Base-by-base conservation (phyloP, 139 green algal species). In the Haematococcus sp. region DNA sequence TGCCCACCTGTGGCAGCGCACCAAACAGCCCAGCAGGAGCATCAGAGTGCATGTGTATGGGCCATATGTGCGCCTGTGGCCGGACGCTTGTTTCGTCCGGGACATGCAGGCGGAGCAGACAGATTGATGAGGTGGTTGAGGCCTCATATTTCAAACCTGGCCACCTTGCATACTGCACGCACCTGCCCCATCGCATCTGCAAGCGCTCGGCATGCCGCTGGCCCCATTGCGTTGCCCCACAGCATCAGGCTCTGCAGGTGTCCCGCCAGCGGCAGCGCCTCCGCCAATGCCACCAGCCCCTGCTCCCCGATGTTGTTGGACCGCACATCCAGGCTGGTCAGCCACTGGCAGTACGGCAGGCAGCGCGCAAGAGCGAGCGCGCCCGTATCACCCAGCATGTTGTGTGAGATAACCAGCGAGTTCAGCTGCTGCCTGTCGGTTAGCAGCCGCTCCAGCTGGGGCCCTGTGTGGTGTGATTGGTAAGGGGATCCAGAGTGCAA, bases 221-320 rank as follows among this genome's bases (percentile, higher is more conserved):
- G 77, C 0, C 77, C 74, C 27, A 84, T 76, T n/a, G 55, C 34
- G 68, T 87, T 87, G 51, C 82, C 82, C 82, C 82, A 87, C 60
- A 87, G 19, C 27, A 75, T 31, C 67, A 87, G 64, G n/a, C 63
- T 13, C 70, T 77, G 69, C 44, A 85, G 20, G 2, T 79, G 60
- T n/a, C 68, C 32, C 17, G 73, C 60, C 56, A 77, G 28, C 19
- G 46, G 64, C 44, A 88, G 79, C 43, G 63, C 77, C 31, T 82
- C 79, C 27, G 82, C 76, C 54, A 88, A 54, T 25, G 76, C 67
- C 33, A 65, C 32, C 5, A 83, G 54, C 2, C 83, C 83, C 49
- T 76, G 58, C 69, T 81, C 79, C 17, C 79, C 71, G 17, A 88
- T 80, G 43, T 73, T 68, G 70, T 88, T 88, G 46, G 23, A 63